Percentiles rank a stretch among this genome's conserved stretches.
Evolutionary conservation across 1,284 basidiomycete genomes (phyloP).

Genomic region (Anthracocystis walkeri): DNA sequence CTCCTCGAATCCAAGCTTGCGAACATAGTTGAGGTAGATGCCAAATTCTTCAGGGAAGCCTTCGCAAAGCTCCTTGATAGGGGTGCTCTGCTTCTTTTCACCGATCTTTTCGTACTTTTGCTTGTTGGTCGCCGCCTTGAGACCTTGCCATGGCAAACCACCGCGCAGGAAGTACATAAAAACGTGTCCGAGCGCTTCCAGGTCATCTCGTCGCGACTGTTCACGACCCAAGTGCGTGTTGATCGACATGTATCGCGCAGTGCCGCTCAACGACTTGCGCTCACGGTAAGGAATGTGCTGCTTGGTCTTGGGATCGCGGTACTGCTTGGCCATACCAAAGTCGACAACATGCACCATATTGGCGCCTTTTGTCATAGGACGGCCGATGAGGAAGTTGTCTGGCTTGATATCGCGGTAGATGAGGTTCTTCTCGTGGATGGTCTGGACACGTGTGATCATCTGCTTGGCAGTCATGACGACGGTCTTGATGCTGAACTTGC

Average conservation of each 20-base stretch:
- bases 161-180: slow-evolving; percentile 98
- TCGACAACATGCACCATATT: slow-evolving; percentile 89
- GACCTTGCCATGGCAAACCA: slow-evolving; percentile 91
- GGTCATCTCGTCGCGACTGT: slow-evolving; percentile 92
- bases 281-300: slow-evolving; percentile 97
- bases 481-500: slow-evolving; percentile 94
- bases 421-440: slow-evolving; percentile 95
- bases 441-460: slow-evolving; percentile 85
- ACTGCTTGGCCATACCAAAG: slow-evolving; percentile 98
- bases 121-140: slow-evolving; percentile 96
- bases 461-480: slow-evolving; percentile 96
- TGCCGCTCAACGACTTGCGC: slow-evolving; percentile 87
- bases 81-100: slow-evolving; percentile 97
- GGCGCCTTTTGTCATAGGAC: slow-evolving; percentile 85
- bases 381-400: slow-evolving; percentile 94
- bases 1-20: slow-evolving; percentile 90
- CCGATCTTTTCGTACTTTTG: slow-evolving; percentile 99
- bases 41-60: slow-evolving; percentile 92
- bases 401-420: slow-evolving; percentile 98
- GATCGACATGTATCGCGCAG: slow-evolving; percentile 96
- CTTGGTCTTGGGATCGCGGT: slow-evolving; percentile 95
- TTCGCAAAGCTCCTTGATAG: slow-evolving; percentile 92
- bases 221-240: slow-evolving; percentile 95
- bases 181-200: slow-evolving; percentile 94
- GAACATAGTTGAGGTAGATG: slow-evolving; percentile 88